Base-by-base conservation (phyloP, 2,329 filamentous ascomycete genomes). In the Talaromyces amestolkiae region DNA sequence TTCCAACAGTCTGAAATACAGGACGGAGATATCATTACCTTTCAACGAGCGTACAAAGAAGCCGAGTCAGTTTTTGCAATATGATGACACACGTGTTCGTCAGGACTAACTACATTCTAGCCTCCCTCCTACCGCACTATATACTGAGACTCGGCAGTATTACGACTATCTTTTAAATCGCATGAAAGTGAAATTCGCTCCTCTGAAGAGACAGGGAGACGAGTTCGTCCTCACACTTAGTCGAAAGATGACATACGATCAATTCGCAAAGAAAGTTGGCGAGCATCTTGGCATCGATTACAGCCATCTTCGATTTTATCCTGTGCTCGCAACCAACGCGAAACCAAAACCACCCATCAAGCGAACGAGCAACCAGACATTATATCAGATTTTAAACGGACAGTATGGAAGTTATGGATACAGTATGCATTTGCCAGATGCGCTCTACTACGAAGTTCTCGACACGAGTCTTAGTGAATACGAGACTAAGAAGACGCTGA, bases 11-110 rank as follows among this genome's bases (percentile, higher is more conserved):
- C 95, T 1, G 96, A 99, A 76, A 90, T 99, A 27, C 94, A 98
- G 75, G 94, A 99, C 72, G 95, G 95, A 58, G 95, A 99, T 74
- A 96, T 99, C 70, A 88, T 99, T 65, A 97, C 93, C 74, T 97
- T 98, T 80, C 95, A 99, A 76, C 86, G 87, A 66, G 81, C 85
- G 31, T 79, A 86, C 41, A 80, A 78, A 63, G 78, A 80, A 39
- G 71, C 74, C 13, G 75, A 78, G 68, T 70, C 69, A 67, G 68
- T 67, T 77, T 70, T 69, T 67, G 65, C 64, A 27, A 43, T 56
- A 7, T 51, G 24, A 67, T 45, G 41, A 15, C 22, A 43, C 27
- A 63, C 60, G 3, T 17, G 51, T 41, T 27, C 61, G 27, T 39
- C 66, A 22, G 58, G 41, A 22, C 63, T 62, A 59, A 45, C 41